These are phyloP conservation scores for Chenopodium berlandieri DNA, from an alignment of 148 eudicot species.

Conservation along the genomic window DNA sequence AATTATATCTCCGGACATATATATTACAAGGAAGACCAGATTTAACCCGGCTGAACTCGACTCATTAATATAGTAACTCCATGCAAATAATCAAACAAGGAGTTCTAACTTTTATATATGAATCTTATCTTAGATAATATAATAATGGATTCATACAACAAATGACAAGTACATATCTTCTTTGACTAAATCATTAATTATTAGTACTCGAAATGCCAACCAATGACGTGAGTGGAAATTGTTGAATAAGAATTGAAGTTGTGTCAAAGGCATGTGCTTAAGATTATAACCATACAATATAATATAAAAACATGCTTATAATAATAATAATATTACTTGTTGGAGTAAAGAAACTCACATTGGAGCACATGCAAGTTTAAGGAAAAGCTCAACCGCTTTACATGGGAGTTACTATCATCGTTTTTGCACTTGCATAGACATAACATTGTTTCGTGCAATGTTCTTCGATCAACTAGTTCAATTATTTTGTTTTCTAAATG, in stretches of 20 bases:
- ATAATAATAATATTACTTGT: neutral
- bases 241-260: neutral
- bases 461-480: neutral
- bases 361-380: constrained; percentile 15
- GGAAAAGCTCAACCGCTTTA: constrained; percentile 14
- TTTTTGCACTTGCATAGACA: neutral
- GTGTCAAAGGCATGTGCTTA: neutral
- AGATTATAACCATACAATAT: neutral
- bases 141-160: no score
- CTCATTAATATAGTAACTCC: no score
- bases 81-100: no score
- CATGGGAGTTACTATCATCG: neutral
- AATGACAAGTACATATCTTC: neutral
- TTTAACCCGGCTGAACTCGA: no score
- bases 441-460: neutral
- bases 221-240: neutral
- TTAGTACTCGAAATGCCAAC: neutral
- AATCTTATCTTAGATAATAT: no score
- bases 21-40: no score
- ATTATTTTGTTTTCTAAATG: neutral
- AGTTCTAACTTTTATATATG: no score
- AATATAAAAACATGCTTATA: neutral
- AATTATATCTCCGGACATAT: no score
- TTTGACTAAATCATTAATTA: neutral
- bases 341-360: neutral